These are phyloP conservation scores for Stenogyne calaminthoides DNA, from an alignment of 305 asterid species.

Conservation along the genomic window DNA sequence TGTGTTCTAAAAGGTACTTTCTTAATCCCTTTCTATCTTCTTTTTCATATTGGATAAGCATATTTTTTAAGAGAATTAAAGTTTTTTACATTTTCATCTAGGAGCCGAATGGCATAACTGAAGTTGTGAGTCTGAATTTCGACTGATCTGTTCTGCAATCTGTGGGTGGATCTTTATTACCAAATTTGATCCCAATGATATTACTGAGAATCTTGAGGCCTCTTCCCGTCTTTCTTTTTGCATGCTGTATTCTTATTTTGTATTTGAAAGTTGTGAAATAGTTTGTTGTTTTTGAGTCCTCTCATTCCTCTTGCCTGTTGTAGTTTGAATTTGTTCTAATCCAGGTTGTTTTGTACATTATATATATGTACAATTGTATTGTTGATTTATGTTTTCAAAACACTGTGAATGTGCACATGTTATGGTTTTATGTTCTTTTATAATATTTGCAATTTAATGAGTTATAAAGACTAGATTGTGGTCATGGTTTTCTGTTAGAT, in stretches of 20 bases:
- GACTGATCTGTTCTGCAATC: conserved; percentile 19
- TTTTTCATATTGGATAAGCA: neutral
- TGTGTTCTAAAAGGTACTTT: conserved; percentile 67
- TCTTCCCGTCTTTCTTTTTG: conserved; percentile 6
- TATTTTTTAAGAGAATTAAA: neutral
- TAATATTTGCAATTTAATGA: neutral
- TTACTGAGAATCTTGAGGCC: conserved; percentile 17
- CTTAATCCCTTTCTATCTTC: neutral
- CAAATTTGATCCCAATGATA: neutral
- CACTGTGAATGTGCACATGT: neutral
- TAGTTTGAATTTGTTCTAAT: conserved; percentile 27
- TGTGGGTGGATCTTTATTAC: neutral
- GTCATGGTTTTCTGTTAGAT: too few species aligned
- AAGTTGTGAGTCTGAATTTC: conserved; percentile 2
- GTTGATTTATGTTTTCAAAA: conserved; percentile 15
- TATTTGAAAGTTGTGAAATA: conserved; percentile 32
- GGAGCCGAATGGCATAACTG: conserved; percentile 3
- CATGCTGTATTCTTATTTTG: conserved; percentile 10
- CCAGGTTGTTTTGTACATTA: conserved; percentile 22
- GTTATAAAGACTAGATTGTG: neutral
- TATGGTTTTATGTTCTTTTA: neutral
- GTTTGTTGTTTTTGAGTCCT: conserved; percentile 26
- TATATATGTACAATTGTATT: conserved; percentile 25
- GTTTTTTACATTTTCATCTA: conserved; percentile 5
- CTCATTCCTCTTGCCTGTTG: conserved; percentile 21